Conservation (phyloP, 768 basidiomycete species). For the Coprinopsis sp. region DNA sequence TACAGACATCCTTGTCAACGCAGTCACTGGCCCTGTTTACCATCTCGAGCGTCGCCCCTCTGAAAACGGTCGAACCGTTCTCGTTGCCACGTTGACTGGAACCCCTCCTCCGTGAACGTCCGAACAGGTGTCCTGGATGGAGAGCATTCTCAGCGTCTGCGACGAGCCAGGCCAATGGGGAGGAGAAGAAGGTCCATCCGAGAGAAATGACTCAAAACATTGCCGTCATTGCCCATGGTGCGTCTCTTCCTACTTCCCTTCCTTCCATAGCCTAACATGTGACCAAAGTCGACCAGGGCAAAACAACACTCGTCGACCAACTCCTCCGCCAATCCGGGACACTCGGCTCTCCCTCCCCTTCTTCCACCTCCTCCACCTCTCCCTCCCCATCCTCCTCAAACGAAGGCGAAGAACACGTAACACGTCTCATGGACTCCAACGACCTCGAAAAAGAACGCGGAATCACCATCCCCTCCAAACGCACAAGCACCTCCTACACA, state of each 20-base stretch:
- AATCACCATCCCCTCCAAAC: slow-evolving; percentile 58
- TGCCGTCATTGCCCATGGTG: too few species aligned
- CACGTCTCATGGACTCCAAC: slow-evolving; percentile 49
- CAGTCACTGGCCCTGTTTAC: slow-evolving; percentile 51
- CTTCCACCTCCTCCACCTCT: slow-evolving; percentile 21
- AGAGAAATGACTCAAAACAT: too few species aligned
- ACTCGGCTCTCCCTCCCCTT: slow-evolving; percentile 35
- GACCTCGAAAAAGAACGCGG: slow-evolving; percentile 55
- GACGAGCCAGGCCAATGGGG: too few species aligned
- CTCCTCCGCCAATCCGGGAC: slow-evolving; percentile 47
- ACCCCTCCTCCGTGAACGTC: slow-evolving; percentile 58
- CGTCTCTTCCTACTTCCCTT: too few species aligned
- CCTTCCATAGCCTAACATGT: too few species aligned
- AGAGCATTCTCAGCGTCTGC: too few species aligned
- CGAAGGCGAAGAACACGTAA: slow-evolving; percentile 32
- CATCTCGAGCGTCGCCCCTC: slow-evolving; percentile 56
- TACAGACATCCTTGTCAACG: slow-evolving; percentile 52
- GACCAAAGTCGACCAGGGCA: too few species aligned
- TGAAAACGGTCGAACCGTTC: slow-evolving; percentile 44
- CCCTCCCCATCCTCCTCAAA: slow-evolving; percentile 21
- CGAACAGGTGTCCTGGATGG: slow-evolving; percentile 57
- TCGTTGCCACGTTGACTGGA: slow-evolving; percentile 46
- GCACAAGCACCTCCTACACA: slow-evolving; percentile 49
- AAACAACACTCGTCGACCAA: slow-evolving; percentile 49
- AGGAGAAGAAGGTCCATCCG: too few species aligned